Base-by-base conservation (phyloP, 441 rosid species). In the Jatropha multifida region DNA sequence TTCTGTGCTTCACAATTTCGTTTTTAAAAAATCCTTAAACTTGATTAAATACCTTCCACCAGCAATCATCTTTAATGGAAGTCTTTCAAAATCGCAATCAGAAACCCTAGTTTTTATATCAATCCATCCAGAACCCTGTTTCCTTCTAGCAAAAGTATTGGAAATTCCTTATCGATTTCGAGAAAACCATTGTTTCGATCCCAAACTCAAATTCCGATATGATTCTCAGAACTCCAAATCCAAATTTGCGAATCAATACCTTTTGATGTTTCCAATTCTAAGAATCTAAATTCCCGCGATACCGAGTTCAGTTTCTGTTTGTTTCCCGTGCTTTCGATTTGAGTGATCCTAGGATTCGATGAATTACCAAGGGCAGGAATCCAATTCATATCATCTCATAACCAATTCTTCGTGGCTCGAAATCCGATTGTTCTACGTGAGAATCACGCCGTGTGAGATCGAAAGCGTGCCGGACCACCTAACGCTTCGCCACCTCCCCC, bases 351-450 rank as follows among this genome's bases (percentile, higher is more conserved):
- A 26, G 42, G 65, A 27, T 27, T 66, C 65, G 23, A 88, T 74
- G 86, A 82, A 83, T 78, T 74, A 74, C 49, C 82, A 78, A 75
- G 76, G 59, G 5, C 81, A 72, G 61, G 80, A 74, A 10, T 77
- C 86, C 23, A 86, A 90, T 65, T 78, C 92, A 27, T 85, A 80
- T 55, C 74, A 85, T 66, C 81, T 86, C 48, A 70, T 81, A 5
- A 58, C 86, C 72, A 76, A 82, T 4, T 72, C 85, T 42, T 85
- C 88, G 17, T 87, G 92, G 91, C 87, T 93, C 23, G 98, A 93
- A 85, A 91, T 90, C 78, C 87, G 97, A 67, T 79, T 93, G 68
- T 91, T 91, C 80, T 93, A 93, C 77, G 95, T 91, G 0, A 86
- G 98, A 18, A 80, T 91, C 73, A 69, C 92, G 20, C 91, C 92